Evolutionary conservation across 257 asterid genomes (phyloP).

Genomic region (Mentha longifolia): DNA sequence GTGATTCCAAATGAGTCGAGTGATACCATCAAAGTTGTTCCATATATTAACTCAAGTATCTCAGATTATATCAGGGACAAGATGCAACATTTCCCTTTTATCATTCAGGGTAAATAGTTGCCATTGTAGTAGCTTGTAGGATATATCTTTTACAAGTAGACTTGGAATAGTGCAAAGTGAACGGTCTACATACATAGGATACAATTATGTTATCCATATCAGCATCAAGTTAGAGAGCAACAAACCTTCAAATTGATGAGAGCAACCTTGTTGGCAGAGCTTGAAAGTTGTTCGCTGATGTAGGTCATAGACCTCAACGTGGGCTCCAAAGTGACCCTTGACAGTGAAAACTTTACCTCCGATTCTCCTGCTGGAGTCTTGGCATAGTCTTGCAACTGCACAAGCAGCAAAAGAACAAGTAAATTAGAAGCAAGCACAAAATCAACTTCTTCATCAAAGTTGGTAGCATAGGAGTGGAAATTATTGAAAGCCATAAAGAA

Average conservation of each 20-base stretch:
- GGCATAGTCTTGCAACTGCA: constrained; percentile 80
- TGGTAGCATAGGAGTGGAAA: constrained; percentile 22
- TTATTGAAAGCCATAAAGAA: constrained; percentile 8
- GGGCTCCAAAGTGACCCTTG: constrained; percentile 79
- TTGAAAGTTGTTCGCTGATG: constrained; percentile 82
- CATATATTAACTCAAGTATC: constrained; percentile 17
- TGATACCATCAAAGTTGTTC: constrained; percentile 8
- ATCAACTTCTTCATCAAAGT: constrained; percentile 6
- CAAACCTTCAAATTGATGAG: constrained; percentile 86
- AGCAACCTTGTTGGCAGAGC: constrained; percentile 83
- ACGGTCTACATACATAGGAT: neutral
- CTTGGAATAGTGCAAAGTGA: constrained; percentile 1
- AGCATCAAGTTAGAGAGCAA: constrained; percentile 11
- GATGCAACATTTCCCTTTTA: neutral
- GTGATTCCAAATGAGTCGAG: neutral
- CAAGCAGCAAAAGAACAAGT: constrained; percentile 28
- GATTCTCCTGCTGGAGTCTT: constrained; percentile 68
- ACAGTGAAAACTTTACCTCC: constrained; percentile 78
- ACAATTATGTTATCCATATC: constrained; percentile 18
- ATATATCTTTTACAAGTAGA: neutral
- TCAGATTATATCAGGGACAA: constrained; percentile 18
- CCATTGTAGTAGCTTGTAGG: neutral
- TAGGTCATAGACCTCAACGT: constrained; percentile 91
- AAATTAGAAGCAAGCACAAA: constrained; percentile 17
- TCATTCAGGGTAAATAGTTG: constrained; percentile 7